phyloP scores from a whole-genome alignment of 768 basidiomycete species.

The Astraeus odoratus region DNA sequence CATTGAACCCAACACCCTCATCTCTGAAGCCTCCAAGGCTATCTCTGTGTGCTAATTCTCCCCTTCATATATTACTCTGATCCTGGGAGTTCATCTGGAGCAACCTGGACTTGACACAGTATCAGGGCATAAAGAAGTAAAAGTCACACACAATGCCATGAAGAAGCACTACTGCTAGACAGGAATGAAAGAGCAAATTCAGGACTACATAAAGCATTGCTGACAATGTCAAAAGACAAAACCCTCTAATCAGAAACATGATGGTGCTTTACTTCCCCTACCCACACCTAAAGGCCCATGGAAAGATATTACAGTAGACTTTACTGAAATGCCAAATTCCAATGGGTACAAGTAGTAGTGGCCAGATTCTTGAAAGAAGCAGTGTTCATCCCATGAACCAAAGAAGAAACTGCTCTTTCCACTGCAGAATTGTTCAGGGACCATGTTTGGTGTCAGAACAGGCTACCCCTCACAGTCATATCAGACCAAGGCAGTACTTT shows the following conservation, averaged over 20 bases:
- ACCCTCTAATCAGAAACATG: constrained; percentile 1
- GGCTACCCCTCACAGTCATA: constrained; percentile 11
- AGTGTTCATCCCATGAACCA: constrained; percentile 34
- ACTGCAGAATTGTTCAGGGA: constrained; percentile 31
- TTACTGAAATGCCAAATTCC: constrained; percentile 31
- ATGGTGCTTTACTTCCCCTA: constrained; percentile 25
- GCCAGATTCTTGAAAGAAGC: constrained; percentile 35
- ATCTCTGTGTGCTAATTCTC: no score
- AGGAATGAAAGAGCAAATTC: background rate
- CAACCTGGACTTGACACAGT: no score
- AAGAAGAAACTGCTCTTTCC: constrained; percentile 22
- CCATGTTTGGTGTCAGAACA: constrained; percentile 30
- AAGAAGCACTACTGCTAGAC: background rate
- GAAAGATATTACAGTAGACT: constrained; percentile 27
- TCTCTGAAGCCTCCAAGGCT: no score
- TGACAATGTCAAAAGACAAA: background rate
- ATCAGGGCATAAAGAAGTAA: background rate
- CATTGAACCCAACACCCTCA: no score
- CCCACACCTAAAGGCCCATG: constrained; percentile 21
- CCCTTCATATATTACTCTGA: no score
- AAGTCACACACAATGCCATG: background rate
- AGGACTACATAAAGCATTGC: background rate
- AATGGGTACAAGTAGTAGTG: constrained; percentile 30
- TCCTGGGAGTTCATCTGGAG: no score
- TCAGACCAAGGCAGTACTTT: constrained; percentile 12